Evolutionary conservation across 129 eudicot species (phyloP), one percentile per base, ranked within the genome.

Genomic region (Calendula officinalis): DNA sequence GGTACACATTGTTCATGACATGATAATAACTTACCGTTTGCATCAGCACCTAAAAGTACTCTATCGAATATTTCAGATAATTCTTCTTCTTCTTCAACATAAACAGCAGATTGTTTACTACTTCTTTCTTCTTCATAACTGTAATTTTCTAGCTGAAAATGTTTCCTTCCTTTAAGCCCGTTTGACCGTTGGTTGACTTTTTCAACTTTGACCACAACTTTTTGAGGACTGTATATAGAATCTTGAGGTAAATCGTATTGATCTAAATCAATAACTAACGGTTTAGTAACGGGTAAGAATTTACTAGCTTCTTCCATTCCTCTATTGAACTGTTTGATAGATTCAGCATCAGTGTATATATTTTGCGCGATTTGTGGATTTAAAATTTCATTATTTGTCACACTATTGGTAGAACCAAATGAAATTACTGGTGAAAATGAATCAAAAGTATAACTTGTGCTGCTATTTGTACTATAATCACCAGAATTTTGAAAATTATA

Each of bases 271-370:
- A 91, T 78, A 53, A 84, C 69, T 4, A 91, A 53, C 47, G 75
- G 78, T 45, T 66, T 84, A 47, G 54, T 60, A 34, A 69, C 59
- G 6, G 98, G 96, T 43, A 91, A 77, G 66, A 91, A 91, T 61
- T 82, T 91, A 68, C 78, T 87, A 62, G 98, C 95, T 78, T 91
- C 98, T 75, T 91, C 96, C 90, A 84, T 76, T 46, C 96, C 98
- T 62, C 64, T 84, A 73, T 82, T 75, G 72, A 87, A 91, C 66
- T 82, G 96, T 71, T 59, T 69, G 35, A 91, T 80, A 3, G 96
- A 87, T 32, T 87, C 87, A 1, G 71, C 80, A 49, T 86, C 83
- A 40, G 74, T 80, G 56, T 66, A 84, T 41, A 84, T 78, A 55
- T 72, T 77, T 16, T 69, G 77, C 37, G 78, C 67, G 14, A 77